Percentiles rank a stretch among this genome's conserved stretches.
These are phyloP conservation scores for Styphnolobium japonicum DNA, from an alignment of 306 rosid species.

Conservation along the genomic window DNA sequence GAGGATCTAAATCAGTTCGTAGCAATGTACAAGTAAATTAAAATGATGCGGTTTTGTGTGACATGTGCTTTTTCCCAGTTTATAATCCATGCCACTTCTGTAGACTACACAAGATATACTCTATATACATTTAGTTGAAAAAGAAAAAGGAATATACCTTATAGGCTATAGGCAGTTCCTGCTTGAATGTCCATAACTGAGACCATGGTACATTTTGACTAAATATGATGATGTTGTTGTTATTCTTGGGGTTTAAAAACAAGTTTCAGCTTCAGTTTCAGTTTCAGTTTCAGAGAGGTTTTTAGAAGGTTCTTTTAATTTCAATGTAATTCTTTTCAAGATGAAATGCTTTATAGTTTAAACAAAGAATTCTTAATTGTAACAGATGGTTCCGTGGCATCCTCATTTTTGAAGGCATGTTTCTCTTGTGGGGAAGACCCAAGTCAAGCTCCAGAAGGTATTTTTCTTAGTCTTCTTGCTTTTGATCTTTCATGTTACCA, in stretches of 20 bases:
- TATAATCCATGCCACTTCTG: background rate
- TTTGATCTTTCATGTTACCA: constrained; percentile 17
- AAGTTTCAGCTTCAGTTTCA: too few relatives aligned
- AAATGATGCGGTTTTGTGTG: constrained; percentile 1
- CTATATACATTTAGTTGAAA: background rate
- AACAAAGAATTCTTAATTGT: constrained; percentile 27
- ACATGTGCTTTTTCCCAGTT: background rate
- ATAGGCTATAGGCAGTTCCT: constrained; percentile 15
- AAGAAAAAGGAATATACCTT: background rate
- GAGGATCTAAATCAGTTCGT: background rate
- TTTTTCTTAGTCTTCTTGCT: constrained; percentile 9
- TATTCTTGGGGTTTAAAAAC: too few relatives aligned
- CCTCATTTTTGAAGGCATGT: constrained; percentile 67
- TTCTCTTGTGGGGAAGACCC: constrained; percentile 87
- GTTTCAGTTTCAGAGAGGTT: too few relatives aligned
- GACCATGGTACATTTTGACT: background rate
- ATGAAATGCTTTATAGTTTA: constrained; percentile 17
- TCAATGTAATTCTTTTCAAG: background rate
- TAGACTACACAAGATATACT: constrained; percentile 6
- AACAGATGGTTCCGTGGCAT: constrained; percentile 48
- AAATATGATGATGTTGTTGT: background rate
- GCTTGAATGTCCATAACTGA: background rate
- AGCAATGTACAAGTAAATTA: background rate
- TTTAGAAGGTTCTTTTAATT: background rate
- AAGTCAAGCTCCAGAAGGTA: constrained; percentile 71